A percentile compares a stretch with the other conserved stretches of the same genome.
Conservation (phyloP, 2,329 filamentous ascomycete genomes). For the Arthrobotrys sinensis region DNA sequence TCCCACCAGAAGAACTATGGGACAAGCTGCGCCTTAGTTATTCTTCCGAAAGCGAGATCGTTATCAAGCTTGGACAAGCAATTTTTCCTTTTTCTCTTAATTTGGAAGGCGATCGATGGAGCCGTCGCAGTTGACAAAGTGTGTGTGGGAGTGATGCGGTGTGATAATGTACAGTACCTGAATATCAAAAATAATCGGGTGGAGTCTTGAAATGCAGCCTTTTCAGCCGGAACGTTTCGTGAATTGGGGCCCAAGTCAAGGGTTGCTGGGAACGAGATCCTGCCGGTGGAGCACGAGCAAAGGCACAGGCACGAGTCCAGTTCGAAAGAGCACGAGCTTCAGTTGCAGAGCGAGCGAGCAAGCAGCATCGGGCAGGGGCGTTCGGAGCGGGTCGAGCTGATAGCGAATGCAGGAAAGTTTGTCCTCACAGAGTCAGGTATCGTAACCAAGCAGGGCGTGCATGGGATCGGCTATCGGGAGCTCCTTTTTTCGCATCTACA, state of each 20-base stretch:
- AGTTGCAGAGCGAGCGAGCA: slow-evolving; percentile 10
- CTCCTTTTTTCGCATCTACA: slow-evolving; percentile 33
- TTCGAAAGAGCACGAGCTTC: slow-evolving; percentile 42
- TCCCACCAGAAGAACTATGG: slow-evolving; percentile 45
- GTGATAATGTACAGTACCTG: slow-evolving; percentile 55
- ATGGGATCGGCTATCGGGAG: slow-evolving; percentile 46
- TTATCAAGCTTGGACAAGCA: slow-evolving; percentile 30
- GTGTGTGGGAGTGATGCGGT: slow-evolving; percentile 21
- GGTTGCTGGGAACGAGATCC: slow-evolving; percentile 55
- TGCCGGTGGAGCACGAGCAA: slow-evolving; percentile 48
- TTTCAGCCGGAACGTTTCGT: slow-evolving; percentile 59
- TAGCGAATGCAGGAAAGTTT: slow-evolving; percentile 46
- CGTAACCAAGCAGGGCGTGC: slow-evolving; percentile 11
- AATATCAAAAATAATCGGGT: slow-evolving; percentile 56
- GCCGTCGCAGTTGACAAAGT: slow-evolving; percentile 18
- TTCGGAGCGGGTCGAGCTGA: slow-evolving; percentile 42
- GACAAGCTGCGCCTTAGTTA: slow-evolving; percentile 39
- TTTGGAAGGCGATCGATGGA: slow-evolving; percentile 31
- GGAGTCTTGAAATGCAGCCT: slow-evolving; percentile 54
- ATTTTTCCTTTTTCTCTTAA: slow-evolving; percentile 36
- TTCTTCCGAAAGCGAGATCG: slow-evolving; percentile 56
- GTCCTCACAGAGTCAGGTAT: slow-evolving; percentile 30
- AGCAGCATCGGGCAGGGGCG: slow-evolving; percentile 18
- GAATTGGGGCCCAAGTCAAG: slow-evolving; percentile 57
- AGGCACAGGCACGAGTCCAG: slow-evolving; percentile 32